phyloP scores from a whole-genome alignment of 441 rosid genomes.

The Euphorbia corollata region DNA sequence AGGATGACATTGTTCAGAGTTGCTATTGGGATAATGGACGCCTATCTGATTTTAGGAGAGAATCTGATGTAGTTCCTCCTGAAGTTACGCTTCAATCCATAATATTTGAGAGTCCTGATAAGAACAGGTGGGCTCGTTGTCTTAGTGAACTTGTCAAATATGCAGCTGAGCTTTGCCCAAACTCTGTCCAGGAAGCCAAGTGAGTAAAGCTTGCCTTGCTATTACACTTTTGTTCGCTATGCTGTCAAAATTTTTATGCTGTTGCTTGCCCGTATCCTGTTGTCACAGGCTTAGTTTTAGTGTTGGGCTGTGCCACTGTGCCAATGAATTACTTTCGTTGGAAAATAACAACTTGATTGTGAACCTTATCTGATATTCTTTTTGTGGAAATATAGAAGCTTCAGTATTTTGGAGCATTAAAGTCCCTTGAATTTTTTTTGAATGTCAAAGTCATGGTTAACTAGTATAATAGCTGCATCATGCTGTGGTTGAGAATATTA shows the following conservation, averaged over 20 bases:
- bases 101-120: slow-evolving; percentile 95
- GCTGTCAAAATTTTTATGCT: slow-evolving; percentile 5
- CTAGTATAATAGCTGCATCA: not conserved
- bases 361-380: not conserved
- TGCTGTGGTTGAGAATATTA: not conserved
- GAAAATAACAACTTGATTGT: not conserved
- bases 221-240: slow-evolving; percentile 16
- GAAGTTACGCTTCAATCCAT: slow-evolving; percentile 94
- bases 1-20: slow-evolving; percentile 99
- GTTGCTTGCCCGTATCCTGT: not conserved
- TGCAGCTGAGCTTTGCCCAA: slow-evolving; percentile 96
- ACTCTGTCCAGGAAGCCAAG: slow-evolving; percentile 94
- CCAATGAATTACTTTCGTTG: slow-evolving; percentile 9
- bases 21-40: slow-evolving; percentile 96
- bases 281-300: too few species aligned
- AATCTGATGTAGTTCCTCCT: slow-evolving; percentile 85
- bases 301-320: not conserved
- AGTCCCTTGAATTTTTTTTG: not conserved
- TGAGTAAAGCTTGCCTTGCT: slow-evolving; percentile 31
- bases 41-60: slow-evolving; percentile 88
- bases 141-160: slow-evolving; percentile 92
- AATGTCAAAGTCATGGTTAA: not conserved
- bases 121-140: slow-evolving; percentile 97
- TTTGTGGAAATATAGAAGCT: not conserved
- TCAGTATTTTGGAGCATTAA: not conserved